Evolutionary conservation across 192 early-diverging fungal species (phyloP).

Genomic region (Funneliformis mosseae): DNA sequence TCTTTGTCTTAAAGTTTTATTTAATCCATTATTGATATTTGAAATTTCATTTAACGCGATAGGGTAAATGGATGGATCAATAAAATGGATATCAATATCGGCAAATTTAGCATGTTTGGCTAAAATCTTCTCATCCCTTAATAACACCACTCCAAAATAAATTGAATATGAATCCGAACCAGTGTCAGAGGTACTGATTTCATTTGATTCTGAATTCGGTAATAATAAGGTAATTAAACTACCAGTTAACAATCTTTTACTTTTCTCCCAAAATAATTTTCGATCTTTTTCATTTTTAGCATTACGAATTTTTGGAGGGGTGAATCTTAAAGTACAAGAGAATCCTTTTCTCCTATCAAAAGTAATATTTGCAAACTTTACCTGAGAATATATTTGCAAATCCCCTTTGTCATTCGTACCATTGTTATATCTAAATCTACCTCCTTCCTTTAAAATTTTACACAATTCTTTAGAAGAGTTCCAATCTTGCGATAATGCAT

Average conservation of each 20-base stretch:
- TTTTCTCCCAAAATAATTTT: slow-evolving; percentile 48
- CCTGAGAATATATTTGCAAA: slow-evolving; percentile 44
- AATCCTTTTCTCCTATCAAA: slow-evolving; percentile 31
- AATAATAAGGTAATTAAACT: slow-evolving; percentile 47
- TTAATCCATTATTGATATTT: not conserved
- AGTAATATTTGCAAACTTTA: slow-evolving; percentile 40
- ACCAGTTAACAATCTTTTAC: slow-evolving; percentile 46
- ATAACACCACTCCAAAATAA: slow-evolving; percentile 41
- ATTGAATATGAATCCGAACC: not conserved
- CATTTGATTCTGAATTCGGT: slow-evolving; percentile 1
- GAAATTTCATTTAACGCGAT: slow-evolving; percentile 26
- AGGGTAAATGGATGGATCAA: slow-evolving; percentile 36
- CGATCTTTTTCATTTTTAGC: slow-evolving; percentile 27
- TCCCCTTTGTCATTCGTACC: slow-evolving; percentile 12
- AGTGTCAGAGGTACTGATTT: too few relatives aligned
- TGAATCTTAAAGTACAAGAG: slow-evolving; percentile 35
- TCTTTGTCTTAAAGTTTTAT: not conserved
- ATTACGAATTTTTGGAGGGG: not conserved
- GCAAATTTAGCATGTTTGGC: slow-evolving; percentile 25
- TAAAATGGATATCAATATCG: slow-evolving; percentile 37
- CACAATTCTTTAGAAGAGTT: not conserved
- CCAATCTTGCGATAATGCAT: slow-evolving; percentile 7
- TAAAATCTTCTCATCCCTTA: slow-evolving; percentile 36
- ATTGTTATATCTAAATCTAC: slow-evolving; percentile 32
- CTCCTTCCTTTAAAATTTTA: slow-evolving; percentile 33